Conservation (phyloP, 306 rosid genomes). For the Rosa persica region DNA sequence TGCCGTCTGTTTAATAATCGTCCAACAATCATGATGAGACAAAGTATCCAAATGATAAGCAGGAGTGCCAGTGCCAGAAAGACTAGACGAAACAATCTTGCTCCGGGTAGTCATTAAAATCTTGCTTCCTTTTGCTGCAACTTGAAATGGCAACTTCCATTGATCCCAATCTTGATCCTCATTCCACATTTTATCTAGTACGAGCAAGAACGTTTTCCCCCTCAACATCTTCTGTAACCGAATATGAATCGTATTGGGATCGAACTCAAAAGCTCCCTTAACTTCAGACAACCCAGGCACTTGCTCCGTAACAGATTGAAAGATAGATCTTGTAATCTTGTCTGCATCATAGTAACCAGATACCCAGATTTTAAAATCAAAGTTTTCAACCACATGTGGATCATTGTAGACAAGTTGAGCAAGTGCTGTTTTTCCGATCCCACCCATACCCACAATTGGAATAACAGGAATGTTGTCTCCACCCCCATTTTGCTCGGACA, state of each 20-base stretch:
- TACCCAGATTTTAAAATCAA: conserved; percentile 25
- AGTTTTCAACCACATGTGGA: not conserved
- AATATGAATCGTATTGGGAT: not conserved
- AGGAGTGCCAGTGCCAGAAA: not conserved
- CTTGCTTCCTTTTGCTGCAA: not conserved
- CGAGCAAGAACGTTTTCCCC: conserved; percentile 14
- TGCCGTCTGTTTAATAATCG: conserved; percentile 15
- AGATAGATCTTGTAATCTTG: not conserved
- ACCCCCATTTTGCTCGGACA: not conserved
- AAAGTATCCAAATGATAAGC: not conserved
- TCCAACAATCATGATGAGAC: not conserved
- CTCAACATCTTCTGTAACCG: not conserved
- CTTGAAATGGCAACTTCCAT: not conserved
- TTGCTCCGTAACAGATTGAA: not conserved
- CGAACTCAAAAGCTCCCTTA: not conserved
- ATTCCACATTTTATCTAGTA: conserved; percentile 18
- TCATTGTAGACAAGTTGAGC: conserved; percentile 33
- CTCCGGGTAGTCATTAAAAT: conserved; percentile 3
- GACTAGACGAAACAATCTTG: not conserved
- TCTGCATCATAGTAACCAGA: conserved; percentile 9
- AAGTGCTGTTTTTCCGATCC: conserved; percentile 32
- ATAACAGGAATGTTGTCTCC: not conserved
- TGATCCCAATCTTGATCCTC: conserved; percentile 6
- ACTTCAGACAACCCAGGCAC: not conserved
- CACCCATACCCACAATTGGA: conserved; percentile 21